Evolutionary conservation across 129 eudicot species (phyloP).

Genomic region (Calendula officinalis): DNA sequence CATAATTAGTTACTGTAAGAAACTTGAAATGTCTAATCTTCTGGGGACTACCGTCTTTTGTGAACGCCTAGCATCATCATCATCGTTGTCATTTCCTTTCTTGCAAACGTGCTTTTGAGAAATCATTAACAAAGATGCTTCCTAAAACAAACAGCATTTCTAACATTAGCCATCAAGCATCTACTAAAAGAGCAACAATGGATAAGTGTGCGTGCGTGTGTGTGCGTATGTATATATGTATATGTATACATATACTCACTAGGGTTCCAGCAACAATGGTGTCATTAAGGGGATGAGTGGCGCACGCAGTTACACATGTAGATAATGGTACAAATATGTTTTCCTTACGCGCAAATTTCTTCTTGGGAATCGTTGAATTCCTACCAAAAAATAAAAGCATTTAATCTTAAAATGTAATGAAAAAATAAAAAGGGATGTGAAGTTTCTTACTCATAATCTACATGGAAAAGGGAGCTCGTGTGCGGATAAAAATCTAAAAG

Average conservation of each 20-base stretch:
- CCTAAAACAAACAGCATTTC: slow-evolving; percentile 36
- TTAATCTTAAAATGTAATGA: neutral
- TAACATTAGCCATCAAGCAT: slow-evolving; percentile 19
- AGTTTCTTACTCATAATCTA: too few relatives aligned
- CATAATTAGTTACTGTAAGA: too few relatives aligned
- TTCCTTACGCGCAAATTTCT: slow-evolving; percentile 35
- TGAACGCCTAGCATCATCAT: neutral
- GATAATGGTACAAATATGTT: slow-evolving; percentile 60
- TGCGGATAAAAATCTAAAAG: slow-evolving; percentile 80
- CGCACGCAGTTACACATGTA: too few relatives aligned
- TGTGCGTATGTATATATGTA: slow-evolving; percentile 16
- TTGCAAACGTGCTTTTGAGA: slow-evolving; percentile 45
- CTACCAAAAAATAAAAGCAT: slow-evolving; percentile 34
- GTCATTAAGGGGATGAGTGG: slow-evolving; percentile 63
- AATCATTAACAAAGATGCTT: slow-evolving; percentile 54
- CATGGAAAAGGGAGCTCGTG: slow-evolving; percentile 80
- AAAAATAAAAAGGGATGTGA: neutral
- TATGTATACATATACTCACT: slow-evolving; percentile 35
- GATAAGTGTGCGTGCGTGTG: too few relatives aligned
- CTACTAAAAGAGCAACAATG: slow-evolving; percentile 1
- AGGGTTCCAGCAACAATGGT: slow-evolving; percentile 80
- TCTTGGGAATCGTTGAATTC: slow-evolving; percentile 34
- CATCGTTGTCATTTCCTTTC: slow-evolving; percentile 21
- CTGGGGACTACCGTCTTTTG: slow-evolving; percentile 7
- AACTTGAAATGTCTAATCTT: too few relatives aligned